Conservation (phyloP, 805 yeast genomes). For the Teunomyces stri region DNA sequence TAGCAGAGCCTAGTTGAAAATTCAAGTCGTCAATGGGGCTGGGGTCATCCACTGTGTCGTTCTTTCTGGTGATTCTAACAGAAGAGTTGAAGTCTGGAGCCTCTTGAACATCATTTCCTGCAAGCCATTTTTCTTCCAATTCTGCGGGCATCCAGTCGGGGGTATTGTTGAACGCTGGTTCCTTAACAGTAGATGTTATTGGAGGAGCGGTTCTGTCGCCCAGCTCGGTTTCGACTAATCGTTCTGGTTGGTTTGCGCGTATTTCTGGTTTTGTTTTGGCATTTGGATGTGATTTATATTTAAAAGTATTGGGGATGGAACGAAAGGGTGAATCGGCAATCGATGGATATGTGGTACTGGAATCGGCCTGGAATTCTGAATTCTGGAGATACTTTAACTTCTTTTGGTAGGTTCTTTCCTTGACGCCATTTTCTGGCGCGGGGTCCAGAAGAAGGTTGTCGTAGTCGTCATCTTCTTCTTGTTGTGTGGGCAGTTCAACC, state of each 20-base stretch:
- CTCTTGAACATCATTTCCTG: slow-evolving; percentile 6
- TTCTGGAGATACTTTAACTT: slow-evolving; percentile 35
- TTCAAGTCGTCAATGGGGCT: slow-evolving; percentile 9
- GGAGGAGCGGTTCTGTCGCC: background rate
- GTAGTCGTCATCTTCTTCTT: background rate
- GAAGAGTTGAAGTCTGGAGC: slow-evolving; percentile 20
- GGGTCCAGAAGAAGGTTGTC: slow-evolving; percentile 1
- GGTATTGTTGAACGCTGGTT: slow-evolving; percentile 18
- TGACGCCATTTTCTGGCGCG: slow-evolving; percentile 6
- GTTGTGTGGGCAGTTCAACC: no score
- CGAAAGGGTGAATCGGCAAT: slow-evolving; percentile 10
- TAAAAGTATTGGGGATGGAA: slow-evolving; percentile 44
- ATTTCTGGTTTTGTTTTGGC: slow-evolving; percentile 38
- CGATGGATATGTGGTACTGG: background rate
- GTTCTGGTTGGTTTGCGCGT: slow-evolving; percentile 13
- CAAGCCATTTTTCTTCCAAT: slow-evolving; percentile 34
- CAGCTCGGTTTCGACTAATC: background rate
- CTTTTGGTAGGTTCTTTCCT: slow-evolving; percentile 22
- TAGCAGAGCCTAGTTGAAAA: slow-evolving; percentile 20
- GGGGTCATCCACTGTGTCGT: background rate
- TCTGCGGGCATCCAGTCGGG: slow-evolving; percentile 46
- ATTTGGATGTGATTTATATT: slow-evolving; percentile 44
- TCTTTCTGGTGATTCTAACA: slow-evolving; percentile 21
- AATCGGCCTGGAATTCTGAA: slow-evolving; percentile 25
- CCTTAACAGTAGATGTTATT: background rate